These are phyloP conservation scores for Cruciata laevipes DNA, from an alignment of 257 asterid genomes.

Conservation along the genomic window DNA sequence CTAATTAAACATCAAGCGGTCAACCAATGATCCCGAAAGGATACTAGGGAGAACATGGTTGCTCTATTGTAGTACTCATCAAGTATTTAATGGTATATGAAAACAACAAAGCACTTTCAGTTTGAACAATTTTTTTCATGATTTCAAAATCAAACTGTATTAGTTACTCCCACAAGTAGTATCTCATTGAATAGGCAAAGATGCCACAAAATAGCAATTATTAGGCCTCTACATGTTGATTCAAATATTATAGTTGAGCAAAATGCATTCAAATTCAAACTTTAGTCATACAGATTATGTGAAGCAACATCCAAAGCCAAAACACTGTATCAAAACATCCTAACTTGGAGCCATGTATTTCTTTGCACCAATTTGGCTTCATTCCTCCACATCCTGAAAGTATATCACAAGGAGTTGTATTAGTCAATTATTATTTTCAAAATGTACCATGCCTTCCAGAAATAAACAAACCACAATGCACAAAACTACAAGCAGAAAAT, in stretches of 20 bases:
- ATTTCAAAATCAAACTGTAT: no score
- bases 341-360: neutral
- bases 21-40: neutral
- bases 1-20: conserved; percentile 15
- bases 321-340: conserved; percentile 1
- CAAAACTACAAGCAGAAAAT: neutral
- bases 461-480: neutral
- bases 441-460: neutral
- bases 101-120: no score
- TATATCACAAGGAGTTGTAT: neutral
- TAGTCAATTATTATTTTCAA: neutral
- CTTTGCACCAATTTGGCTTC: conserved; percentile 1
- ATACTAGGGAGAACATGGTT: no score
- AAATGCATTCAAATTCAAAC: conserved; percentile 1
- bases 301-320: conserved; percentile 4
- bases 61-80: no score
- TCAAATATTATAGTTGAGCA: conserved; percentile 13
- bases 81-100: no score
- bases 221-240: conserved; percentile 5
- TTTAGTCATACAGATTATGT: neutral
- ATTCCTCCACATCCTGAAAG: conserved; percentile 19
- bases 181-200: neutral
- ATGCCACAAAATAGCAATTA: conserved; percentile 4
- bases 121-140: no score
- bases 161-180: neutral